Percentiles rank a stretch among this genome's conserved stretches.
Evolutionary conservation across 495 filamentous ascomycete species (phyloP).

Genomic region (Mycothermus thermophilus): DNA sequence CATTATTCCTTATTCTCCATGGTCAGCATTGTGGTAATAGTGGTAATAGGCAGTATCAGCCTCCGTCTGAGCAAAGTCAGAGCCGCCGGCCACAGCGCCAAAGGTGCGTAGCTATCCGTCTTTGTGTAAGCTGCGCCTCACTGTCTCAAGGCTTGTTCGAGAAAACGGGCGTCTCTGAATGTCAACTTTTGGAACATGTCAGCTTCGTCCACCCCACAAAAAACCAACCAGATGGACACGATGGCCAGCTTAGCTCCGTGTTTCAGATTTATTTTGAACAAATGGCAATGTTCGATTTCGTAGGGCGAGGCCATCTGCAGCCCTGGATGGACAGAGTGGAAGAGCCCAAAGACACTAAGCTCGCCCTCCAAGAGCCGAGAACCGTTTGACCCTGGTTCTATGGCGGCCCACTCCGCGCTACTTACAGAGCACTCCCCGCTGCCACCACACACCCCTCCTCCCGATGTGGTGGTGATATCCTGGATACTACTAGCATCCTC

Average conservation of each 20-base stretch:
- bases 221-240: conserved; percentile 10
- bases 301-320: conserved; percentile 13
- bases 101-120: conserved; percentile 7
- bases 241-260: conserved; percentile 22
- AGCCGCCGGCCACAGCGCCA: conserved; percentile 13
- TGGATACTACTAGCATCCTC: too few relatives aligned
- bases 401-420: too few relatives aligned
- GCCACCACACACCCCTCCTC: too few relatives aligned
- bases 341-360: too few relatives aligned
- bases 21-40: too few relatives aligned
- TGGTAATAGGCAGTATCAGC: too few relatives aligned
- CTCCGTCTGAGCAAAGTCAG: conserved; percentile 12
- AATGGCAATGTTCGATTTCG: conserved; percentile 5
- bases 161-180: conserved; percentile 4
- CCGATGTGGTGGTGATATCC: too few relatives aligned
- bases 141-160: conserved; percentile 5
- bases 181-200: too few relatives aligned
- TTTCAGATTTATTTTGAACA: conserved; percentile 30
- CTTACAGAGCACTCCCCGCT: too few relatives aligned
- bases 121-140: conserved; percentile 8
- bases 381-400: too few relatives aligned
- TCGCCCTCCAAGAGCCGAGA: too few relatives aligned
- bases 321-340: conserved; percentile 7
- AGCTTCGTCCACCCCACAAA: conserved; percentile 5
- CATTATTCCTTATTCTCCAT: too few relatives aligned